Conservation (phyloP, 1,284 basidiomycete genomes). For the Cutaneotrichosporon mucoides region DNA sequence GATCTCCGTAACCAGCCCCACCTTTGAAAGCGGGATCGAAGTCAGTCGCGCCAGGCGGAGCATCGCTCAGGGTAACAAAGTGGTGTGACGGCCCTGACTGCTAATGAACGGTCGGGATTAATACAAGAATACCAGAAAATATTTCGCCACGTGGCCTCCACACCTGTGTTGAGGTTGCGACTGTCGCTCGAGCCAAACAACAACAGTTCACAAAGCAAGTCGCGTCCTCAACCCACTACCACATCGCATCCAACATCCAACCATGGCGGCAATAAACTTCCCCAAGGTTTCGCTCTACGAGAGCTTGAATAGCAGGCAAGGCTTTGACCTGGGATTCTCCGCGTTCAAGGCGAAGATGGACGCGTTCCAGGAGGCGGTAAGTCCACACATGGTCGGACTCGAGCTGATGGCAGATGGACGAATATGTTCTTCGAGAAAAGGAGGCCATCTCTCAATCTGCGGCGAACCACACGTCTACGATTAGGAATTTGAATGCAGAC, state of each 20-base stretch:
- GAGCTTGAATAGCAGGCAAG: not conserved
- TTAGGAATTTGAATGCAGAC: constrained; percentile 32
- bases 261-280: constrained; percentile 10
- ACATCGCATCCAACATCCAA: too few relatives aligned
- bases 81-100: not conserved
- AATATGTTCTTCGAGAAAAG: constrained; percentile 35
- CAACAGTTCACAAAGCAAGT: constrained; percentile 1
- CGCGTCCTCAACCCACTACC: not conserved
- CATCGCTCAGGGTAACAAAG: not conserved
- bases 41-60: not conserved
- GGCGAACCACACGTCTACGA: constrained; percentile 25
- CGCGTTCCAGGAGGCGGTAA: constrained; percentile 37
- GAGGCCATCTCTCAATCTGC: constrained; percentile 37
- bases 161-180: not conserved
- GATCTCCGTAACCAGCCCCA: constrained; percentile 3
- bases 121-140: not conserved
- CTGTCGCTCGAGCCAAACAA: constrained; percentile 18
- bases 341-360: constrained; percentile 37
- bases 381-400: constrained; percentile 5
- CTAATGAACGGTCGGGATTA: not conserved
- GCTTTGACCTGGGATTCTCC: constrained; percentile 25
- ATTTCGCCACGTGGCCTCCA: not conserved
- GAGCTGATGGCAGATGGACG: constrained; percentile 34
- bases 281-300: constrained; percentile 14
- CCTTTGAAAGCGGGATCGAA: too few relatives aligned